These are phyloP conservation scores for Coemansia sp. DNA, from an alignment of 192 early-diverging fungal species.

Conservation along the genomic window DNA sequence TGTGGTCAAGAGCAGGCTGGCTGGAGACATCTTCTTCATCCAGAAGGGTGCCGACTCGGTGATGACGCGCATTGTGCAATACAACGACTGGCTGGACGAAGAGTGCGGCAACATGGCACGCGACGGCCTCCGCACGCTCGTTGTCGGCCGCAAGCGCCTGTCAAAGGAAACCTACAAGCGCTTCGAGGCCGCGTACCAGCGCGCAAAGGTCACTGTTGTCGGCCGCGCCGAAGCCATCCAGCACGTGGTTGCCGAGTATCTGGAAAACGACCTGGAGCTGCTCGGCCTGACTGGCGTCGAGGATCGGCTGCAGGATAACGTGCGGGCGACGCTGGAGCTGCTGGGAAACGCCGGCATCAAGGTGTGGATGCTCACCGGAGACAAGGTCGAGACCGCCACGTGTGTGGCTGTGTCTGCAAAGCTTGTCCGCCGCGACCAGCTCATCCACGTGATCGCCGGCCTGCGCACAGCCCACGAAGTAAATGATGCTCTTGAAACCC, in stretches of 20 bases:
- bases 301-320: slow-evolving; percentile 93
- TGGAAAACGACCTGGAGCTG: slow-evolving; percentile 88
- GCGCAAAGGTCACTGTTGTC: slow-evolving; percentile 71
- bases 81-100: slow-evolving; percentile 97
- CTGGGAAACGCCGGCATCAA: slow-evolving; percentile 88
- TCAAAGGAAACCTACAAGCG: slow-evolving; percentile 70
- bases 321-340: slow-evolving; percentile 85
- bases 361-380: slow-evolving; percentile 98
- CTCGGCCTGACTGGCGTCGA: slow-evolving; percentile 95
- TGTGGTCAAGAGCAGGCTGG: slow-evolving; percentile 68
- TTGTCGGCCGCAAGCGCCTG: slow-evolving; percentile 83
- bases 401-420: slow-evolving; percentile 94
- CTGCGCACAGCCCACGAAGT: slow-evolving; percentile 56
- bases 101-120: slow-evolving; percentile 97
- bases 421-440: slow-evolving; percentile 84
- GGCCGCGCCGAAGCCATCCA: slow-evolving; percentile 74
- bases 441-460: slow-evolving; percentile 78
- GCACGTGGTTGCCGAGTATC: slow-evolving; percentile 61
- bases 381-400: slow-evolving; percentile 97
- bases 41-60: slow-evolving; percentile 95
- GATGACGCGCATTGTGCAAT: slow-evolving; percentile 85
- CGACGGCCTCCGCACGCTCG: slow-evolving; percentile 92
- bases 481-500: slow-evolving; percentile 69
- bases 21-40: slow-evolving; percentile 83
- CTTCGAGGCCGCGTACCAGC: slow-evolving; percentile 66